These are phyloP conservation scores for Populus davidiana DNA, from an alignment of 345 rosid species.

Conservation along the genomic window DNA sequence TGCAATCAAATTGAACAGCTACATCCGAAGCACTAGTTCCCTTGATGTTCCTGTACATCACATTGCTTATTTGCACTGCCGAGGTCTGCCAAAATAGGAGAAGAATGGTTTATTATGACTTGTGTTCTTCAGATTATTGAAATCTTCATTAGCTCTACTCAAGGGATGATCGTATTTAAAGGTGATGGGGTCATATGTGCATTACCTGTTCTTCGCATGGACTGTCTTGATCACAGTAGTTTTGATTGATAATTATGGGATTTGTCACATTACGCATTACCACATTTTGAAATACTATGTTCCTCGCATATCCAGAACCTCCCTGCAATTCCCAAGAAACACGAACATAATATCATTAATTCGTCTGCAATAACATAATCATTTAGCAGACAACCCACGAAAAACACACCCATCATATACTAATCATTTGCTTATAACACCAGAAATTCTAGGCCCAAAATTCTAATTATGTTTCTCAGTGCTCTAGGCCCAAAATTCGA, in stretches of 20 bases:
- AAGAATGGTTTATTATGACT: neutral
- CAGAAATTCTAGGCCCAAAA: too few species aligned
- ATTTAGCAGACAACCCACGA: too few species aligned
- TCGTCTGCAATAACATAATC: too few species aligned
- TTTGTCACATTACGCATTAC: conserved; percentile 64
- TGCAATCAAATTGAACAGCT: conserved; percentile 67
- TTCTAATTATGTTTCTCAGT: too few species aligned
- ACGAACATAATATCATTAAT: too few species aligned
- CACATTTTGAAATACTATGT: conserved; percentile 59
- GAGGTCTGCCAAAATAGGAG: conserved; percentile 37
- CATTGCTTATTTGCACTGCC: conserved; percentile 73
- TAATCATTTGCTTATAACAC: too few species aligned
- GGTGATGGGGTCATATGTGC: too few species aligned
- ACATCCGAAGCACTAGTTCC: conserved; percentile 69
- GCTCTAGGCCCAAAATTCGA: too few species aligned
- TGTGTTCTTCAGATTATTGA: neutral
- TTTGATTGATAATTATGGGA: conserved; percentile 78
- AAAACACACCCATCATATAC: too few species aligned
- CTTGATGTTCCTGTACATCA: conserved; percentile 58
- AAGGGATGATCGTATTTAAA: neutral
- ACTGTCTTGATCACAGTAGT: conserved; percentile 61
- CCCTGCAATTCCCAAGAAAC: conserved; percentile 41
- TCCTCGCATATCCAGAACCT: conserved; percentile 71
- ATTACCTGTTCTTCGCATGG: conserved; percentile 63
- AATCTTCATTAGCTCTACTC: neutral